A percentile compares a stretch with the other conserved stretches of the same genome.
These are phyloP conservation scores for Ilex asprella DNA, from an alignment of 257 asterid genomes.

Conservation along the genomic window DNA sequence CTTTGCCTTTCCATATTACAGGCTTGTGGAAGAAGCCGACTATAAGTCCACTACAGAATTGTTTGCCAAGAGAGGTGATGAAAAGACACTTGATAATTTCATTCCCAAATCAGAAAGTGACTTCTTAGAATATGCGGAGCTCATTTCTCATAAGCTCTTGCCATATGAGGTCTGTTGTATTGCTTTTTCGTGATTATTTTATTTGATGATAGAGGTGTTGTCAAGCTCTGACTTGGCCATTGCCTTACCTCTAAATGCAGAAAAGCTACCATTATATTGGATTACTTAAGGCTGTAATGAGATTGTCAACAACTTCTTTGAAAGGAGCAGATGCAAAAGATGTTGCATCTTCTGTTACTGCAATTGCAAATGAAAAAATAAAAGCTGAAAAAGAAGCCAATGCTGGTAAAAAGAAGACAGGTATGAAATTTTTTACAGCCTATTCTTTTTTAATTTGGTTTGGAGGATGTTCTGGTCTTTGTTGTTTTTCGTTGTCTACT, in stretches of 20 bases:
- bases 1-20: conserved; percentile 4
- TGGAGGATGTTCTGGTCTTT: no score
- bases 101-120: conserved; percentile 83
- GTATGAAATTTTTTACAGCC: conserved; percentile 23
- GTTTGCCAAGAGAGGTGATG: conserved; percentile 68
- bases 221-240: conserved; percentile 4
- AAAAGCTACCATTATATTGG: conserved; percentile 90
- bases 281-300: conserved; percentile 78
- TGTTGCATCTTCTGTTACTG: conserved; percentile 79
- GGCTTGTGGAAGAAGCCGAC: conserved; percentile 99
- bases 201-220: background rate
- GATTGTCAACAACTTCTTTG: conserved; percentile 67
- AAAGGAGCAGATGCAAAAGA: conserved; percentile 95
- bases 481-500: no score
- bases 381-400: conserved; percentile 92
- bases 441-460: no score
- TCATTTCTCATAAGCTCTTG: conserved; percentile 69
- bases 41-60: conserved; percentile 77
- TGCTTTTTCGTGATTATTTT: background rate
- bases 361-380: conserved; percentile 93
- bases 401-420: conserved; percentile 85
- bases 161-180: conserved; percentile 62
- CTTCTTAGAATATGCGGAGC: conserved; percentile 79
- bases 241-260: conserved; percentile 30
- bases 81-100: conserved; percentile 70